These are phyloP conservation scores for Botryotinia narcissicola DNA, from an alignment of 2,329 filamentous ascomycete genomes.

Conservation along the genomic window DNA sequence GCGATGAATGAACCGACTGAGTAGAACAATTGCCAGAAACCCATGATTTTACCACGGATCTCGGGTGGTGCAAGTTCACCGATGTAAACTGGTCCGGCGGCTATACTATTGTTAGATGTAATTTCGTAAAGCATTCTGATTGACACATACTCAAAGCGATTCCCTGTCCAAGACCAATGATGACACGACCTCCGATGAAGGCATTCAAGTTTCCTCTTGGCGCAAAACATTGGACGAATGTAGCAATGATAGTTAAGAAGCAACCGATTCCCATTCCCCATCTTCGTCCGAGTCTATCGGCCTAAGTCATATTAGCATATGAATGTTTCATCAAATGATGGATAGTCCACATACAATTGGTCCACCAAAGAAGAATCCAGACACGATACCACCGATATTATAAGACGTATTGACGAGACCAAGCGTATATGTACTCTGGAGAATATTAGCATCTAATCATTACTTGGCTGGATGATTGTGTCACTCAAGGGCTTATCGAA, in stretches of 20 bases:
- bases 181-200: conserved; percentile 66
- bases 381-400: conserved; percentile 67
- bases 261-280: conserved; percentile 65
- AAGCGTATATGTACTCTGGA: conserved; percentile 42
- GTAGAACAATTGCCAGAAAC: conserved; percentile 69
- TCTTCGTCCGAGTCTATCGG: conserved; percentile 61
- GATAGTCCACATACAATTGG: conserved; percentile 40
- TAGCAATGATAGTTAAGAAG: conserved; percentile 63
- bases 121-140: background rate
- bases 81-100: conserved; percentile 63
- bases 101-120: background rate
- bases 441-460: background rate
- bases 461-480: background rate
- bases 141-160: conserved; percentile 55
- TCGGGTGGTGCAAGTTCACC: conserved; percentile 63
- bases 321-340: background rate
- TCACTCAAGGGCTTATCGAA: conserved; percentile 46
- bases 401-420: conserved; percentile 66
- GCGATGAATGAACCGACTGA: conserved; percentile 48
- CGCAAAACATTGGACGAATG: conserved; percentile 65
- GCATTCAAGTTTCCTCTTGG: conserved; percentile 59
- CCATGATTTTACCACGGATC: conserved; percentile 66
- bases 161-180: conserved; percentile 69
- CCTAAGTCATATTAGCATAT: conserved; percentile 23
- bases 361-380: conserved; percentile 65